These are phyloP conservation scores for Amauroascus verrucosus DNA, from an alignment of 2,329 filamentous ascomycete species.

Conservation along the genomic window DNA sequence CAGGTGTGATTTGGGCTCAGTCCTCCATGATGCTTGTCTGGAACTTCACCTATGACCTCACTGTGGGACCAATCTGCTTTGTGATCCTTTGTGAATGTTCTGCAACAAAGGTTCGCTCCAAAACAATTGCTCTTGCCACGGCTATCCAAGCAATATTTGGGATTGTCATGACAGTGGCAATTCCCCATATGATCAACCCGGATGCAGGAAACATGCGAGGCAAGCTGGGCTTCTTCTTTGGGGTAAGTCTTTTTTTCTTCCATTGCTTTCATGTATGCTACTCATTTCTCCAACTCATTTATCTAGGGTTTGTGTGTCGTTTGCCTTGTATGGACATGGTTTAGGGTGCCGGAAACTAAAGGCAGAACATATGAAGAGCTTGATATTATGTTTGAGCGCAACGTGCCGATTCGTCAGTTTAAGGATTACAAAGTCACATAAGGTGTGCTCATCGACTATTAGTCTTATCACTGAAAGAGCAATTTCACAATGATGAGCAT, in stretches of 20 bases:
- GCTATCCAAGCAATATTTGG: slow-evolving; percentile 33
- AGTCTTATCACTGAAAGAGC: too few relatives aligned
- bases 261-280: not conserved
- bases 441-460: not conserved
- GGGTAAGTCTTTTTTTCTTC: slow-evolving; percentile 14
- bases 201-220: slow-evolving; percentile 27
- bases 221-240: slow-evolving; percentile 31
- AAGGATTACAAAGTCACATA: slow-evolving; percentile 15
- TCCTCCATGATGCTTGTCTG: slow-evolving; percentile 31
- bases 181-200: slow-evolving; percentile 36
- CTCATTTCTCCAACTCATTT: not conserved
- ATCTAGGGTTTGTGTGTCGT: slow-evolving; percentile 13
- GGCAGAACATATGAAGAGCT: slow-evolving; percentile 19
- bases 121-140: slow-evolving; percentile 37
- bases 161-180: slow-evolving; percentile 32
- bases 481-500: too few relatives aligned
- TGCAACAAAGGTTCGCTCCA: slow-evolving; percentile 35
- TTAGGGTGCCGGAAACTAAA: slow-evolving; percentile 20
- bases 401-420: slow-evolving; percentile 33
- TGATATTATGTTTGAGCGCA: slow-evolving; percentile 36
- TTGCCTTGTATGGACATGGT: slow-evolving; percentile 20
- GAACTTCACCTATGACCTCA: slow-evolving; percentile 33
- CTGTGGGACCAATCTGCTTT: slow-evolving; percentile 37
- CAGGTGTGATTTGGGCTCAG: slow-evolving; percentile 26
- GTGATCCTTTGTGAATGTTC: slow-evolving; percentile 40